phyloP scores from a whole-genome alignment of 2,329 filamentous ascomycete genomes.

The Calonectria leucothoes region DNA sequence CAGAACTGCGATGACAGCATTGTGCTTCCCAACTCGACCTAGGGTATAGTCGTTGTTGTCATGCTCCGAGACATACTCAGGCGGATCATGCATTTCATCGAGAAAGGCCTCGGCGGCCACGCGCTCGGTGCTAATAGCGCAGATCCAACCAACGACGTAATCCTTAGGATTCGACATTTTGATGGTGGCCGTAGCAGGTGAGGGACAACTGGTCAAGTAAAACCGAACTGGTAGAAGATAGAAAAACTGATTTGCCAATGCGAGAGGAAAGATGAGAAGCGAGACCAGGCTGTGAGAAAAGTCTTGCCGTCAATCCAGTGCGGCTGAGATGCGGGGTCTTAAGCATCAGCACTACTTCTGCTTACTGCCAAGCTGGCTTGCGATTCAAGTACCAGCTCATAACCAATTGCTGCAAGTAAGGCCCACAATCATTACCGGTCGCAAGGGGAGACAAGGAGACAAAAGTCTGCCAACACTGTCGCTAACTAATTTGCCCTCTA shows the following conservation, averaged over 20 bases:
- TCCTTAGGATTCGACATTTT: background rate
- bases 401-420: too few relatives aligned
- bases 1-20: background rate
- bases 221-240: background rate
- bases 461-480: too few relatives aligned
- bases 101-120: constrained; percentile 41
- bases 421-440: too few relatives aligned
- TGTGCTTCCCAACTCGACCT: background rate
- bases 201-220: background rate
- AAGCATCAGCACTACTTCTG: too few relatives aligned
- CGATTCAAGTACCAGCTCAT: too few relatives aligned
- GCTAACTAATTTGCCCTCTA: too few relatives aligned
- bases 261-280: background rate
- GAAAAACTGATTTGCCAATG: background rate
- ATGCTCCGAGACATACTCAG: constrained; percentile 4
- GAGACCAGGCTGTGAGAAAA: background rate
- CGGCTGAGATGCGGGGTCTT: background rate
- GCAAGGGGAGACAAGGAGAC: too few relatives aligned
- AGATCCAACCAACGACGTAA: constrained; percentile 46
- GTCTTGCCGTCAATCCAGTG: background rate
- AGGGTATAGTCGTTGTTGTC: background rate
- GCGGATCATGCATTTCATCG: constrained; percentile 36
- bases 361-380: too few relatives aligned
- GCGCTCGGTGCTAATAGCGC: constrained; percentile 38
- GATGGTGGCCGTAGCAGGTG: background rate